Conservation (phyloP, 2,329 filamentous ascomycete genomes). For the Nemania serpens region DNA sequence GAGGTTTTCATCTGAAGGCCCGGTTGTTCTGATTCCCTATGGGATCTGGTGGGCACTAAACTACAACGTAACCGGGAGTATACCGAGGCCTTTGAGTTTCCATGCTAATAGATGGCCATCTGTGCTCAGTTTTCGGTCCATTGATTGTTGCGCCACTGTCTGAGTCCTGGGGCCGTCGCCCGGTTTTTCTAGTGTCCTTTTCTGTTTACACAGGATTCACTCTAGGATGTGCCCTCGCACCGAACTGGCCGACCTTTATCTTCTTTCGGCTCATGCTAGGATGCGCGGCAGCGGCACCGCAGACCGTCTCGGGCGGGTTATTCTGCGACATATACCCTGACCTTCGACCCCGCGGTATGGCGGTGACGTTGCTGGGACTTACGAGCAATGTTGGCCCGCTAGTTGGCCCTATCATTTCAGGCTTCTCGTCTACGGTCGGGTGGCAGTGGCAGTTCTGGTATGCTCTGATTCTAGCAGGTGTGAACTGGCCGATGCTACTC, state of each 20-base stretch:
- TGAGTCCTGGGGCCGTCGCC: neutral
- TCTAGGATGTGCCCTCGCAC: neutral
- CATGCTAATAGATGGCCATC: neutral
- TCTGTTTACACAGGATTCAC: neutral
- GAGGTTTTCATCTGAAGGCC: neutral
- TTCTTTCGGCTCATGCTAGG: neutral
- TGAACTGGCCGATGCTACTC: neutral
- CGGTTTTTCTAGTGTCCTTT: neutral
- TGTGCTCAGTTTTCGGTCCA: neutral
- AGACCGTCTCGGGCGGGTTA: neutral
- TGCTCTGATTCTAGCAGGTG: neutral
- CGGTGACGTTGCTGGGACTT: neutral
- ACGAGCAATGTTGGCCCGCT: neutral
- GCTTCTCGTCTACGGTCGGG: neutral
- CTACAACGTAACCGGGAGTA: too few species aligned
- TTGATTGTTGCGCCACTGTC: neutral
- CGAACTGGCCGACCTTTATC: neutral
- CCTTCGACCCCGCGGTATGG: neutral
- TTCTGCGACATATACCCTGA: neutral
- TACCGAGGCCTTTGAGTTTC: too few species aligned
- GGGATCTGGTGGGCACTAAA: too few species aligned
- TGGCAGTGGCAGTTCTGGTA: neutral
- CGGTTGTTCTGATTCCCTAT: too few species aligned
- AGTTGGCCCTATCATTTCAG: neutral
- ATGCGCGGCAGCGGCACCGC: neutral